phyloP scores from a whole-genome alignment of 2,329 filamentous ascomycete genomes.

The Pseudocercospora cruenta region DNA sequence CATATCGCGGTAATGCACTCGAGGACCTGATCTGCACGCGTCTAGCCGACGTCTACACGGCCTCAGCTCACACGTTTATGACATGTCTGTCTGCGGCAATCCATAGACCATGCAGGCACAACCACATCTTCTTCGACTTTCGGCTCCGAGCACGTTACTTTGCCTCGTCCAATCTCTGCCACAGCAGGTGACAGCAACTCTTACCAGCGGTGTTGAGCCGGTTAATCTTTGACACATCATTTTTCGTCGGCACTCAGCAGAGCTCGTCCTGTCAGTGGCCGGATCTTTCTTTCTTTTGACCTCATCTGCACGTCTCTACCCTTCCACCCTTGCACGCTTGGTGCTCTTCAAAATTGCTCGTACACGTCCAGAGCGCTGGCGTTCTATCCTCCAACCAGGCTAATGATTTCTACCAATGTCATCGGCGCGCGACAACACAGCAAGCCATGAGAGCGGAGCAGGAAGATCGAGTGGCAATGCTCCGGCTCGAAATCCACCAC shows the following conservation, averaged over 20 bases:
- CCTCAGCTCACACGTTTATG: not conserved
- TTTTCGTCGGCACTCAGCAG: not conserved
- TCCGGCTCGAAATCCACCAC: conserved; percentile 27
- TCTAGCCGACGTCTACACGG: conserved; percentile 14
- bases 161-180: not conserved
- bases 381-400: conserved; percentile 1
- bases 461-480: conserved; percentile 12
- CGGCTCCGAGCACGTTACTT: not conserved
- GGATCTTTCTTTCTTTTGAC: not conserved
- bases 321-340: not conserved
- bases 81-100: not conserved
- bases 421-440: conserved; percentile 19
- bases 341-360: not conserved
- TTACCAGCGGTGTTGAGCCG: conserved; percentile 8
- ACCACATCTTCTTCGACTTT: not conserved
- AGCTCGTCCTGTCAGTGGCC: conserved; percentile 5
- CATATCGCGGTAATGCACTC: conserved; percentile 5
- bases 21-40: conserved; percentile 15
- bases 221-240: conserved; percentile 4
- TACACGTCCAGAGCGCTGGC: not conserved
- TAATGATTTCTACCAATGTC: conserved; percentile 20
- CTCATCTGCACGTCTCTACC: not conserved
- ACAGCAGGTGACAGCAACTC: not conserved
- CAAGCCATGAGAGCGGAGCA: conserved; percentile 16
- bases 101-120: conserved; percentile 7